Conservation (phyloP, 1,139 yeast species). For the Hyphopichia burtonii region DNA sequence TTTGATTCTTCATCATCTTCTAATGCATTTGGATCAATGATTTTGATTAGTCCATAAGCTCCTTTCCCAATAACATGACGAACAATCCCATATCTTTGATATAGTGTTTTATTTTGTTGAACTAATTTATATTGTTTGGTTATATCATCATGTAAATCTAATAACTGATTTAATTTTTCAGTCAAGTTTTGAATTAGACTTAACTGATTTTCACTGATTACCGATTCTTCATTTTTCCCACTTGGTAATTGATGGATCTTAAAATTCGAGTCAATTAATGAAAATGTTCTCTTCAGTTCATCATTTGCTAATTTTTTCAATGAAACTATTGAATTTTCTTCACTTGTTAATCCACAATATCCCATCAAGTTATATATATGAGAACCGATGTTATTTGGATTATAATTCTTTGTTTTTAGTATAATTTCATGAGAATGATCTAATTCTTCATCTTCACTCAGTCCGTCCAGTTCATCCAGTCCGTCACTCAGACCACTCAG, state of each 20-base stretch:
- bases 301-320: constrained; percentile 29
- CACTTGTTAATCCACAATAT: constrained; percentile 28
- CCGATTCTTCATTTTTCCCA: constrained; percentile 34
- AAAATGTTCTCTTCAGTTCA: constrained; percentile 33
- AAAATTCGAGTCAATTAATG: constrained; percentile 22
- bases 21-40: constrained; percentile 52
- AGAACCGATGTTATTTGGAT: constrained; percentile 15
- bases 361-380: constrained; percentile 33
- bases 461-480: constrained; percentile 13
- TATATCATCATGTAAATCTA: constrained; percentile 17
- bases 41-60: constrained; percentile 80
- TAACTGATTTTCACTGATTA: constrained; percentile 57
- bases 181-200: constrained; percentile 49
- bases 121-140: constrained; percentile 17
- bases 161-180: constrained; percentile 34
- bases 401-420: constrained; percentile 15
- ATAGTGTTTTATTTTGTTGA: constrained; percentile 25
- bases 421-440: constrained; percentile 26
- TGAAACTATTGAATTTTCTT: constrained; percentile 5
- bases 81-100: constrained; percentile 73
- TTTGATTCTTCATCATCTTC: constrained; percentile 8
- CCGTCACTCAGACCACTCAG: constrained; percentile 25
- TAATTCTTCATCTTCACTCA: constrained; percentile 10
- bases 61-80: constrained; percentile 84
- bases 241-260: constrained; percentile 25